Evolutionary conservation across 371 early-diverging fungal species (phyloP).

Genomic region (Mortierella sp.): DNA sequence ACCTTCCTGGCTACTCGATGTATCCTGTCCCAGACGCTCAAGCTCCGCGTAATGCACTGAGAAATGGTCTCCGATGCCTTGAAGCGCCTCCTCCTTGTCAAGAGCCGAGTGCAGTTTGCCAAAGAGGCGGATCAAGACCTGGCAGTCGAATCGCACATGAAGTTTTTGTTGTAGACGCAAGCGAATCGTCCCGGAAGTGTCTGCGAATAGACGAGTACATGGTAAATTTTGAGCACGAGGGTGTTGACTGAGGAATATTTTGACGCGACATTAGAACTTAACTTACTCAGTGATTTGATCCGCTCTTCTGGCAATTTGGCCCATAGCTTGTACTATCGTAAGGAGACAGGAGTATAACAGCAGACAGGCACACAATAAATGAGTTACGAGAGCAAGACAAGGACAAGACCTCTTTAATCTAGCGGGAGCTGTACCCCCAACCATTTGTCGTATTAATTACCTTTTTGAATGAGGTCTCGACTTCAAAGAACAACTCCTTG

Average conservation of each 20-base stretch:
- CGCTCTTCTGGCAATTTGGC: slow-evolving; percentile 16
- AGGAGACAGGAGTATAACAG: not conserved
- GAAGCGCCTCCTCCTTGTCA: slow-evolving; percentile 1
- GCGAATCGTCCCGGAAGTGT: not conserved
- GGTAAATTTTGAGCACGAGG: too few species aligned
- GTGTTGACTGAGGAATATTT: too few species aligned
- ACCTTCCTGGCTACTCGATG: not conserved
- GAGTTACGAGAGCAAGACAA: too few species aligned
- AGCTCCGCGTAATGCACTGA: slow-evolving; percentile 16
- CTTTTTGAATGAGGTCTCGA: slow-evolving; percentile 9
- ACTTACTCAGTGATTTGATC: slow-evolving; percentile 8
- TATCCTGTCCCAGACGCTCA: slow-evolving; percentile 11
- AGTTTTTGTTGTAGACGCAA: slow-evolving; percentile 21
- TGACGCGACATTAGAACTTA: too few species aligned
- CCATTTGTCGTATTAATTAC: too few species aligned
- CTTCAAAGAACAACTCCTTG: slow-evolving; percentile 15
- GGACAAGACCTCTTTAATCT: too few species aligned
- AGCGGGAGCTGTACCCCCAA: too few species aligned
- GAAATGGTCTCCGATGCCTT: slow-evolving; percentile 1
- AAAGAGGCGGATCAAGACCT: slow-evolving; percentile 3
- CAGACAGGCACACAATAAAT: not conserved
- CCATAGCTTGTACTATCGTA: slow-evolving; percentile 20
- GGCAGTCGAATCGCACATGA: slow-evolving; percentile 11
- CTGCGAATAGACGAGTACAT: not conserved
- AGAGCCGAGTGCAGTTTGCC: not conserved